Base-by-base conservation (phyloP, 1,139 yeast species). In the Saccharomyces pastorianus region DNA sequence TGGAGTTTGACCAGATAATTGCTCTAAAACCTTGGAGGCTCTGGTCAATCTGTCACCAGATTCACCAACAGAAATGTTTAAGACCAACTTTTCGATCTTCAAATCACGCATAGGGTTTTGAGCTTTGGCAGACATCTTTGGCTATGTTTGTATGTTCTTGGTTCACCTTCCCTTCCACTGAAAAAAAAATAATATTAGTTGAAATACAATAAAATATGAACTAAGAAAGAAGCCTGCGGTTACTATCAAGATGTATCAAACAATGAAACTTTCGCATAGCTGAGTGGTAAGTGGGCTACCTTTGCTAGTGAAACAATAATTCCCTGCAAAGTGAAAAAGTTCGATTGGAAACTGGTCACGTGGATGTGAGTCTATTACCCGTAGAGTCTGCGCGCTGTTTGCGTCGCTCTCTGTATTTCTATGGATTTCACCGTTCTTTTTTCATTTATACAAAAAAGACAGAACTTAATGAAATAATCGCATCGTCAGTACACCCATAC, bases 11-110 rank as follows among this genome's bases (percentile, higher is more conserved):
- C 99, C 99, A 70, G 98, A 91, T 74, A 93, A 88, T 84, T 95
- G 99, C 83, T 93, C 99, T 77, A 93, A 85, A 73, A 93, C 99
- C 86, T 93, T 93, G 76, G 99, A 95, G 73, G 99, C 99, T 88
- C 99, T 93, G 84, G 99, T 93, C 80, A 93, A 89, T 85, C 98
- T 88, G 81, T 93, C 99, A 85, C 99, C 99, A 79, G 98, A 91
- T 82, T 93, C 99, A 84, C 99, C 99, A 79, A 93, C 99, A 79
- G 96, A 91, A 81, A 93, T 93, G 95, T 93, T 95, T 81, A 93
- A 88, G 80, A 93, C 97, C 80, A 93, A 87, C 83, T 93, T 95
- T 83, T 93, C 98, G 82, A 93, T 93, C 83, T 88, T 93, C 81
- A 95, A 85, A 73, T 93, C 98, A 82, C 96, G 95, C 99, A 95